Evolutionary conservation across 257 asterid species (phyloP).

Genomic region (Fraxinus pennsylvanica): DNA sequence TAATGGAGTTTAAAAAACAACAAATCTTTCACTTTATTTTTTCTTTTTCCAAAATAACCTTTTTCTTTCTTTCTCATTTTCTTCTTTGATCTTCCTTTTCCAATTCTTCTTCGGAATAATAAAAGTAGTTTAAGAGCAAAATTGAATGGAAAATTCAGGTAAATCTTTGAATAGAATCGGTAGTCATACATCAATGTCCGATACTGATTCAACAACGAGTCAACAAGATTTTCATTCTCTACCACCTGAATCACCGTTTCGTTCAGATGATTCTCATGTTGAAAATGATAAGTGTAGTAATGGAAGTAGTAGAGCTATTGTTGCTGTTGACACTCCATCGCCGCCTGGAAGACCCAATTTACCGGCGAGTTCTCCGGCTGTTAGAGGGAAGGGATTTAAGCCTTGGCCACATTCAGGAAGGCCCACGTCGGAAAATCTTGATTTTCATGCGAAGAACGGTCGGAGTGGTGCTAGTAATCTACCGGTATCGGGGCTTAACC

Average conservation of each 20-base stretch:
- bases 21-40: conserved; percentile 8
- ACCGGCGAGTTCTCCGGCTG: conserved; percentile 32
- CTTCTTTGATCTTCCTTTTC: neutral
- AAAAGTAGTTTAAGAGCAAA: neutral
- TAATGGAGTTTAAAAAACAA: neutral
- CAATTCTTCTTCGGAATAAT: neutral
- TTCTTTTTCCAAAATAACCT: conserved; percentile 12
- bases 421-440: conserved; percentile 37
- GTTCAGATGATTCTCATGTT: conserved; percentile 58
- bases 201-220: conserved; percentile 77
- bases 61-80: neutral
- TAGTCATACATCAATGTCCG: conserved; percentile 80
- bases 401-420: conserved; percentile 52
- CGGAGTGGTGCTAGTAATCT: conserved; percentile 13
- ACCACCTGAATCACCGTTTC: conserved; percentile 67
- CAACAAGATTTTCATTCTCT: conserved; percentile 79
- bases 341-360: conserved; percentile 43
- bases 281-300: conserved; percentile 27
- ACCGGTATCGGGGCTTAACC: conserved; percentile 43
- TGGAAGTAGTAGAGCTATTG: conserved; percentile 44
- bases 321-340: conserved; percentile 46
- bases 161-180: conserved; percentile 40
- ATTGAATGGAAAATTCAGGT: conserved; percentile 42
- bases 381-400: conserved; percentile 32
- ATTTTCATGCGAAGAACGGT: conserved; percentile 34